A percentile compares a stretch with the other conserved stretches of the same genome.
Conservation (phyloP, 306 rosid species). For the Vachellia pachyceras region DNA sequence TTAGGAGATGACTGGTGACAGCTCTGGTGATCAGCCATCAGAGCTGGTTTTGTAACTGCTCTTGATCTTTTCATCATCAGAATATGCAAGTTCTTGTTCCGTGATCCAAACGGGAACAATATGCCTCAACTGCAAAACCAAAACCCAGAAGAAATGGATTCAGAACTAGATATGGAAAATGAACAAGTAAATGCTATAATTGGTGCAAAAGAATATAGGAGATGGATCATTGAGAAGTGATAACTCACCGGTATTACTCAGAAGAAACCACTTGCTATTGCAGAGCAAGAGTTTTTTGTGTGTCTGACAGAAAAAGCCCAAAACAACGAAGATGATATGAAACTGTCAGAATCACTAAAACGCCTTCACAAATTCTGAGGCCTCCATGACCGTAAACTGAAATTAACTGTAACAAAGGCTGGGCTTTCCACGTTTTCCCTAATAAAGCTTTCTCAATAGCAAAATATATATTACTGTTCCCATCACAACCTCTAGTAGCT, state of each 20-base stretch:
- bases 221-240: background rate
- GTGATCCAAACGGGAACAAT: slow-evolving; percentile 26
- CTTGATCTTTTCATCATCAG: slow-evolving; percentile 83
- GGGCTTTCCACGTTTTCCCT: slow-evolving; percentile 7
- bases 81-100: slow-evolving; percentile 37
- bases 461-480: slow-evolving; percentile 23
- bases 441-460: slow-evolving; percentile 33
- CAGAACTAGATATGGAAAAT: slow-evolving; percentile 7
- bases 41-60: slow-evolving; percentile 79
- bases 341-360: slow-evolving; percentile 10
- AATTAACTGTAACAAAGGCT: background rate
- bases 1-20: slow-evolving; percentile 54
- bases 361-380: slow-evolving; percentile 48
- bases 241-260: slow-evolving; percentile 43
- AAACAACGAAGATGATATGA: background rate
- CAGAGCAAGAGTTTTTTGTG: slow-evolving; percentile 19
- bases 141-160: slow-evolving; percentile 20
- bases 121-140: slow-evolving; percentile 19
- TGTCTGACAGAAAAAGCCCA: slow-evolving; percentile 23
- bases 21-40: slow-evolving; percentile 86
- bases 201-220: background rate
- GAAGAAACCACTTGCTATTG: slow-evolving; percentile 29
- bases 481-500: slow-evolving; percentile 34
- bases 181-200: background rate
- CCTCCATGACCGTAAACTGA: slow-evolving; percentile 40